Evolutionary conservation across 139 green algal species (phyloP).

Genomic region (Raphidocelis subcapitata): DNA sequence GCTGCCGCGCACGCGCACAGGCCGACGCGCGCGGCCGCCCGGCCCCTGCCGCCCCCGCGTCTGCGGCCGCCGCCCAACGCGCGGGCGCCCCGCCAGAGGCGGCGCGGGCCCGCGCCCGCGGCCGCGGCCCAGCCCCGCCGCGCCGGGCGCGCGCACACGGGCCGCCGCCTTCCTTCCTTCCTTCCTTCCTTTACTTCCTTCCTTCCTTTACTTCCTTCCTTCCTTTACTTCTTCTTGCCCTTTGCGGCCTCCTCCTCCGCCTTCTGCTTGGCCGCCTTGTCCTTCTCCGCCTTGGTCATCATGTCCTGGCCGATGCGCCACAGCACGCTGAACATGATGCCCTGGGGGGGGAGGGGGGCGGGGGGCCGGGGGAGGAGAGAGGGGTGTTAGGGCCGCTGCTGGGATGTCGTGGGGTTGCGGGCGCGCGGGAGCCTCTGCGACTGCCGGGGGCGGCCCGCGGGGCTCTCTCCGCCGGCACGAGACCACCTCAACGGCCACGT

Average conservation of each 20-base stretch:
- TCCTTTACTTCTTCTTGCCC: constrained; percentile 12
- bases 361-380: no score
- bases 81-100: no score
- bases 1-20: no score
- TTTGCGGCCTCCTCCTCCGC: not conserved
- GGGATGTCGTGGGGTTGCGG: not conserved
- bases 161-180: no score
- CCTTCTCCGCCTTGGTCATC: constrained; percentile 7
- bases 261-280: constrained; percentile 3
- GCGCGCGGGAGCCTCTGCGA: not conserved
- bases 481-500: no score
- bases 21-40: no score
- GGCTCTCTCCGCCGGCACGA: not conserved
- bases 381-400: not conserved
- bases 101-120: no score
- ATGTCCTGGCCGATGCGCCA: constrained; percentile 82
- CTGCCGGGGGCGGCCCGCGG: not conserved
- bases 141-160: no score
- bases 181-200: no score
- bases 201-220: constrained; percentile 23
- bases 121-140: no score
- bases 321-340: constrained; percentile 79
- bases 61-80: no score
- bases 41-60: no score
- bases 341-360: constrained; percentile 31